Base-by-base conservation (phyloP, 2,329 filamentous ascomycete species). In the Diaporthe citriasiana region DNA sequence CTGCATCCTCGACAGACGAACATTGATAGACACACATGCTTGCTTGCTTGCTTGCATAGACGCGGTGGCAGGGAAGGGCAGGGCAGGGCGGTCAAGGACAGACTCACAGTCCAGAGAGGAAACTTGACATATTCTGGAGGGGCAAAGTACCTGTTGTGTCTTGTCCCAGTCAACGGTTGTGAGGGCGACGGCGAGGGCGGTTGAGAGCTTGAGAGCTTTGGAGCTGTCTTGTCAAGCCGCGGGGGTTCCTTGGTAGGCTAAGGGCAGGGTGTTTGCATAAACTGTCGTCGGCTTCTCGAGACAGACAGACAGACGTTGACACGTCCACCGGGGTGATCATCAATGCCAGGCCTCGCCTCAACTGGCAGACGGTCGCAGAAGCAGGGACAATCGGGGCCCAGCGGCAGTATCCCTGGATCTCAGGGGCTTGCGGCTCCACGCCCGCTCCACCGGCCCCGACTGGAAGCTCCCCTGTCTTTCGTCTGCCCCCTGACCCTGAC, bases 51-150 rank as follows among this genome's bases (percentile, higher is more conserved):
- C 42, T 35, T 50, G 33, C 60, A 66, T 38, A 66, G 13, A n/a
- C 25, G 22, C 45, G 30, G 42, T 19, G 47, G 22, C 45, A 50
- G 27, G 59, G 59, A 25, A 63, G 40, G 30, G 30, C 60, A 10
- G 59, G 40, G 22, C 27, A 50, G 42, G 63, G 63, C 63, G 63
- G 63, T 68, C 63, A 68, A 66, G 63, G 63, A 53, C 47, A 68
- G 33, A 78, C 79, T 80, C 73, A 80, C 79, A 80, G 78, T 76
- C 79, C 79, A 50, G 79, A 81, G 76, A 81, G 79, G 25, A 81
- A 76, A 77, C 80, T 80, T 38, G 79, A 78, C 79, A 81, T 81
- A 59, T 70, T 76, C 71, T 66, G 55, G 63, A 51, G 63, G 50
- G 45, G 45, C 45, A 68, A 68, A 68, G 63, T 68, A 68, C 63